Base-by-base conservation (phyloP, 768 basidiomycete genomes). In the Pisolithus orientalis region DNA sequence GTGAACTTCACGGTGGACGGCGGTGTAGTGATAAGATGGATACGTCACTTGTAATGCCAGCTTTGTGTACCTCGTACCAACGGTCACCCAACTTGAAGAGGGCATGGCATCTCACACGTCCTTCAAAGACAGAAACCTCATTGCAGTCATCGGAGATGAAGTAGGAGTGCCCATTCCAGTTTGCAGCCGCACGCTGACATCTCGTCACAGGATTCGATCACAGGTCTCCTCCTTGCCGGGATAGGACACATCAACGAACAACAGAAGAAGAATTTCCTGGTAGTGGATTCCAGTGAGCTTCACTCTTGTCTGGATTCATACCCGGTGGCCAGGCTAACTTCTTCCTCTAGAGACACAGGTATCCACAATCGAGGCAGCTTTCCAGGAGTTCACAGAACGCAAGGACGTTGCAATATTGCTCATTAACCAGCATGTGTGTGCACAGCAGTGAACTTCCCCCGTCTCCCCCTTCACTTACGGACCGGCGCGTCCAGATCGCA, bases 101-200 rank as follows among this genome's bases (percentile, higher is more conserved):
- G 53, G 61, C 46, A 83, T 83, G 80, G 70, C 82, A 48, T 69
- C 73, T 24, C 72, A 63, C 53, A 68, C 76, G 50, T 78, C 84
- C 39, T 83, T 76, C 77, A 87, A 88, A 70, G 87, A 95, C 70
- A 81, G 95, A 51, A 87, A 79, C 55, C 74, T 98, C 39, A 80
- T 99, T 39, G 95, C 96, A 32, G 92, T 94, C 65, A 98, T 99
- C 59, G 96, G 95, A 39, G 96, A 98, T 69, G 96, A 99, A 76
- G 95, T 94, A 58, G 73, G 59, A 44, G 27, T 25, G 24, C 5
- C 24, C 31, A 6, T 16, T 17, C 29, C 39, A 39, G 14, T 21
- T 25, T 29, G 14, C 47, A 39, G 21, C 16, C 10, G 46, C 39
- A 16, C 37, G 53, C 58, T 62, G 39, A 61, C 44, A 48, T 51